These are phyloP conservation scores for Nicotiana obtusifolia DNA, from an alignment of 257 asterid species.

Conservation along the genomic window DNA sequence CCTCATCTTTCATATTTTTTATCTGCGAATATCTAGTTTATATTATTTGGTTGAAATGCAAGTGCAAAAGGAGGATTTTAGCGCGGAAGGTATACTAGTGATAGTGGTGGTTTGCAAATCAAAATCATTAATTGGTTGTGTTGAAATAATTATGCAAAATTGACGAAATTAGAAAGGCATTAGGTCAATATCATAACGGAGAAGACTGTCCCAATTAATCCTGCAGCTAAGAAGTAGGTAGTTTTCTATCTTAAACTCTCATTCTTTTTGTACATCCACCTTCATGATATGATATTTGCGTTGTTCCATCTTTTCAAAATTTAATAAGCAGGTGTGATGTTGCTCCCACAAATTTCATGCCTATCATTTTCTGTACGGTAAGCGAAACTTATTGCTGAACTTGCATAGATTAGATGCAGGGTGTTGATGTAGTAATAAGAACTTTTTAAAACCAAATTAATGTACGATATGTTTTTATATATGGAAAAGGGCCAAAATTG, in stretches of 20 bases:
- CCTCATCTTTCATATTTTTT: not conserved
- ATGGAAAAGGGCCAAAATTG: no score
- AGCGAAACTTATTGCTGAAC: not conserved
- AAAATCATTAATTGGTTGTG: not conserved
- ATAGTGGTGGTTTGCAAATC: slow-evolving; percentile 1
- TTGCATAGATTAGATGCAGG: no score
- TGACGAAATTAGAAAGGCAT: not conserved
- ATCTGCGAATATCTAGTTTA: not conserved
- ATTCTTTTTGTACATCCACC: not conserved
- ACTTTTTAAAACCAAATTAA: no score
- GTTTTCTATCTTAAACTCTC: not conserved
- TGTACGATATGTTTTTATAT: no score
- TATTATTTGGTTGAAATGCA: not conserved
- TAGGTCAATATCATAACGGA: slow-evolving; percentile 8
- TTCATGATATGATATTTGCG: not conserved
- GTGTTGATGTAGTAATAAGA: no score
- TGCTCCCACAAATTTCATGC: not conserved
- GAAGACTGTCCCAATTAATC: not conserved
- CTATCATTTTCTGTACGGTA: not conserved
- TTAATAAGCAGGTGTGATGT: not conserved
- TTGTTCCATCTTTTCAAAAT: not conserved
- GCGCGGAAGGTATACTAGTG: not conserved
- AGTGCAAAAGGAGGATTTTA: not conserved
- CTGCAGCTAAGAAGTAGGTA: not conserved
- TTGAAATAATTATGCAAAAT: not conserved